Conservation (phyloP, 495 filamentous ascomycete genomes). For the Penicillium samsonianum region DNA sequence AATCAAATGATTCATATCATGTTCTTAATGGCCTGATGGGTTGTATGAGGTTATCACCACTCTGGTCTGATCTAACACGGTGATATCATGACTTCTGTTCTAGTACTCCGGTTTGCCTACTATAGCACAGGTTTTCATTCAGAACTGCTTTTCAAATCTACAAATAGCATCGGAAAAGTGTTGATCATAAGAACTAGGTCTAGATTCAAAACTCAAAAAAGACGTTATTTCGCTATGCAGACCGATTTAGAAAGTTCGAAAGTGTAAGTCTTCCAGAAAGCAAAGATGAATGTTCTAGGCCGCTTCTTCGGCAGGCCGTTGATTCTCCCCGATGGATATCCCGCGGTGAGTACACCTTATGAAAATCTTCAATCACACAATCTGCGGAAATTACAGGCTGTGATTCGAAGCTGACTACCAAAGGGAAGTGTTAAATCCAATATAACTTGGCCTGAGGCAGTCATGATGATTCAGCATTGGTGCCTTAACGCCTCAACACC, state of each 20-base stretch:
- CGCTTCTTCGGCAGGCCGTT: neutral
- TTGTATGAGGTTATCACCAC: neutral
- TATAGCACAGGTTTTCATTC: neutral
- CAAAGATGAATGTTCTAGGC: neutral
- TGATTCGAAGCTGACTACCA: neutral
- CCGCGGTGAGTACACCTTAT: neutral
- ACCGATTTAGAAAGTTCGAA: neutral
- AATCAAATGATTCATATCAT: neutral
- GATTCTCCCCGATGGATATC: conserved; percentile 8
- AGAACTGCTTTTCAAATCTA: neutral
- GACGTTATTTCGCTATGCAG: neutral
- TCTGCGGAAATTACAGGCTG: neutral
- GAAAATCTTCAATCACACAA: neutral
- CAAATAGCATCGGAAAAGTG: neutral
- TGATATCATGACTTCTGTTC: neutral
- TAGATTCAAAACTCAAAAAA: neutral
- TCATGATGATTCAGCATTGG: neutral
- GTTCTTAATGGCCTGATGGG: neutral
- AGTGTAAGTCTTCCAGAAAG: conserved; percentile 10
- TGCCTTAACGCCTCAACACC: neutral
- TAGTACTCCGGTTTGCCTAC: neutral
- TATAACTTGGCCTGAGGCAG: neutral
- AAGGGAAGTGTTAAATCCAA: neutral
- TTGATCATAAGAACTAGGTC: neutral
- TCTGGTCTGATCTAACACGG: neutral